These are phyloP conservation scores for Linum lewisii DNA, from an alignment of 345 rosid genomes.

Conservation along the genomic window DNA sequence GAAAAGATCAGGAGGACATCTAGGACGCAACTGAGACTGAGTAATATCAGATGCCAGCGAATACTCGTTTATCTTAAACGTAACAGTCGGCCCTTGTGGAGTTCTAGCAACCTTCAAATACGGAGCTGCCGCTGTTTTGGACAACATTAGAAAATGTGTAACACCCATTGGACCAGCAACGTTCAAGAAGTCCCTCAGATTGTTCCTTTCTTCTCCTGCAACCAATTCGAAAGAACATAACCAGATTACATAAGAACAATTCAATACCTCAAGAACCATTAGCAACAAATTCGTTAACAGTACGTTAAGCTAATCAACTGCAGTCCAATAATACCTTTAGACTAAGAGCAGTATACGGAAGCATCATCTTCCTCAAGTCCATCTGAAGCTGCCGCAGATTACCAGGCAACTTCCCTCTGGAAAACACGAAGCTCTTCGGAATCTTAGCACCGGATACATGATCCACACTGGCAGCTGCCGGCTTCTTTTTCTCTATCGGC, in stretches of 20 bases:
- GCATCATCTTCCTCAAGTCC: constrained; percentile 91
- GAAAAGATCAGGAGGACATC: constrained; percentile 92
- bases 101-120: constrained; percentile 79
- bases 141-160: constrained; percentile 74
- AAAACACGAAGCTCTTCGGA: constrained; percentile 82
- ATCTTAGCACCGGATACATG: constrained; percentile 80
- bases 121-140: constrained; percentile 62
- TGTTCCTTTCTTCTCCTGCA: constrained; percentile 91
- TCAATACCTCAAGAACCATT: neutral
- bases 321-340: constrained; percentile 44
- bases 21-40: constrained; percentile 71
- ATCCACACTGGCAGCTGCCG: constrained; percentile 47
- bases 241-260: neutral
- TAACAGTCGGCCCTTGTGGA: constrained; percentile 92
- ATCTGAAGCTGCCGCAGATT: constrained; percentile 69
- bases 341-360: constrained; percentile 86
- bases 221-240: neutral
- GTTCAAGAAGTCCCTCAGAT: constrained; percentile 70
- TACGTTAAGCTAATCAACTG: neutral
- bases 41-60: constrained; percentile 67
- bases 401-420: constrained; percentile 80
- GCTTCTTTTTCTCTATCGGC: constrained; percentile 35
- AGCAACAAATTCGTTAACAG: neutral
- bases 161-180: constrained; percentile 99
- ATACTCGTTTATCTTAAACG: constrained; percentile 72